Evolutionary conservation across 2,329 filamentous ascomycete species (phyloP).

Genomic region (Fusarium sp.): DNA sequence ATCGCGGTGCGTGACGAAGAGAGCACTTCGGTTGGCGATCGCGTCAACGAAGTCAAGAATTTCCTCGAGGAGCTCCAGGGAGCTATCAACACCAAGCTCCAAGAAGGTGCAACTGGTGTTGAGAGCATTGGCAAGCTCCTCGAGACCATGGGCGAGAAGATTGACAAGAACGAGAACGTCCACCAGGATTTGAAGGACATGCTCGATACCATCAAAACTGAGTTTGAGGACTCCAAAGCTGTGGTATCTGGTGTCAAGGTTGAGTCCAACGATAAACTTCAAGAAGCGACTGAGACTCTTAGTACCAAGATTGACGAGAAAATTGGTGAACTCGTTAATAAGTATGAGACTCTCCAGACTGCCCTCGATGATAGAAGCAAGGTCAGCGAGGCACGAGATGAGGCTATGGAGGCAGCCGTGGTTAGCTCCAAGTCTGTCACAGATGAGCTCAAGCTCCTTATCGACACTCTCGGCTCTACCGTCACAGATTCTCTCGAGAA

Average conservation of each 20-base stretch:
- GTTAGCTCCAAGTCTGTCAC: conserved; percentile 81
- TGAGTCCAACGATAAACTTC: conserved; percentile 85
- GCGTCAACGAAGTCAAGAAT: conserved; percentile 81
- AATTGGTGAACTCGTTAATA: conserved; percentile 82
- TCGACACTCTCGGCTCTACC: conserved; percentile 85
- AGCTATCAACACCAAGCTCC: conserved; percentile 80
- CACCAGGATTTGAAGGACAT: conserved; percentile 77
- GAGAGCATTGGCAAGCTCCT: conserved; percentile 80
- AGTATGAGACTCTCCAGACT: conserved; percentile 88
- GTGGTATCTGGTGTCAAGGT: conserved; percentile 84
- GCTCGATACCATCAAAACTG: conserved; percentile 80
- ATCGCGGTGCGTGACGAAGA: conserved; percentile 89
- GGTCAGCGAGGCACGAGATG: conserved; percentile 78
- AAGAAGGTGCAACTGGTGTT: conserved; percentile 78
- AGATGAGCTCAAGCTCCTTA: conserved; percentile 87
- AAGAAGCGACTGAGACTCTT: conserved; percentile 67
- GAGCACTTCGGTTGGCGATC: conserved; percentile 81
- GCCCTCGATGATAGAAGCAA: conserved; percentile 80
- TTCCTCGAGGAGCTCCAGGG: conserved; percentile 84
- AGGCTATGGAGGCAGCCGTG: conserved; percentile 79
- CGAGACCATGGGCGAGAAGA: conserved; percentile 74
- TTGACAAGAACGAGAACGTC: conserved; percentile 69
- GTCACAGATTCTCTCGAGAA: conserved; percentile 88
- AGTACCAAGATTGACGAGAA: conserved; percentile 72
- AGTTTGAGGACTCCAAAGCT: conserved; percentile 88